These are phyloP conservation scores for Leavenworthia alabamica DNA, from an alignment of 345 rosid genomes.

Conservation along the genomic window DNA sequence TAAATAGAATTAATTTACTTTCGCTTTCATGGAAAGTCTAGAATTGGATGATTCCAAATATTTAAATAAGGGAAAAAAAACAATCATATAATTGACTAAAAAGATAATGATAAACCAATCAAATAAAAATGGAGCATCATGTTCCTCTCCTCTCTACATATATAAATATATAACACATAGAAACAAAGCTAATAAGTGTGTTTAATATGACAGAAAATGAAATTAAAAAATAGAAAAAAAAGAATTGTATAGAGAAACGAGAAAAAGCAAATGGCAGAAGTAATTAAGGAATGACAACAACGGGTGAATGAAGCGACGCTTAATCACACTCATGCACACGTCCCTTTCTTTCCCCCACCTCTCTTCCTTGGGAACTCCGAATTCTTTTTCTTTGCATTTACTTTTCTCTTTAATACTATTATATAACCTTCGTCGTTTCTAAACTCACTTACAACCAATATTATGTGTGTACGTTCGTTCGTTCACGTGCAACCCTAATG, in stretches of 20 bases:
- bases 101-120: constrained; percentile 35
- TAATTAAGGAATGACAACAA: constrained; percentile 70
- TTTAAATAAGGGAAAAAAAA: constrained; percentile 11
- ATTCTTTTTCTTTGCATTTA: constrained; percentile 10
- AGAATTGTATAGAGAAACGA: constrained; percentile 25
- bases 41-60: constrained; percentile 26
- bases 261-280: constrained; percentile 48
- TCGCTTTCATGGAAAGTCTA: constrained; percentile 32
- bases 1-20: not conserved
- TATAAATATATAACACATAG: not conserved
- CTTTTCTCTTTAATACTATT: not conserved
- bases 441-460: constrained; percentile 3
- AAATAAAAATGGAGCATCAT: constrained; percentile 29
- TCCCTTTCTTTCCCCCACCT: constrained; percentile 80
- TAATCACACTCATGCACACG: constrained; percentile 87
- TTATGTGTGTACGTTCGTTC: not conserved
- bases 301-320: constrained; percentile 84
- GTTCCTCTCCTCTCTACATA: no score
- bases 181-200: not conserved
- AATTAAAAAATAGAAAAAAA: not conserved
- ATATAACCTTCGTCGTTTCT: not conserved
- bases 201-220: constrained; percentile 2
- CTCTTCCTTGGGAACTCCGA: constrained; percentile 36
- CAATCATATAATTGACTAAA: constrained; percentile 33
- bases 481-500: constrained; percentile 19